These are phyloP conservation scores for Vitellaria paradoxa DNA, from an alignment of 179 eudicot genomes.

Conservation along the genomic window DNA sequence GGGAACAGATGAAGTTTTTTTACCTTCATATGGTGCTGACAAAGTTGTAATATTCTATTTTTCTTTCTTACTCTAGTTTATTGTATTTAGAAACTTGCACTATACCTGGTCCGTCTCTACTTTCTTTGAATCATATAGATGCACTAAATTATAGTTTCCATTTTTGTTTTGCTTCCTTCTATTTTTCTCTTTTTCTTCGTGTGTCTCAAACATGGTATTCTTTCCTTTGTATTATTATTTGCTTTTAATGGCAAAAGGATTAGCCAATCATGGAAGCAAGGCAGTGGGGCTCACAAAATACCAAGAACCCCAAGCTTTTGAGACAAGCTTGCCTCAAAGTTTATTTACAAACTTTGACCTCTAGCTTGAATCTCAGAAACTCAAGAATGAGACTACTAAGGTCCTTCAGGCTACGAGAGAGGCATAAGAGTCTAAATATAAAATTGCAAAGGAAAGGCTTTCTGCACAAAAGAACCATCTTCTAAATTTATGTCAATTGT, in stretches of 20 bases:
- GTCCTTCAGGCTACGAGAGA: constrained; percentile 55
- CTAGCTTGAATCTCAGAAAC: constrained; percentile 36
- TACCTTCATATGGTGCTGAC: too few species aligned
- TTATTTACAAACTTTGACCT: constrained; percentile 22
- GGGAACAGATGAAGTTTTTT: too few species aligned
- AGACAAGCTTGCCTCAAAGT: constrained; percentile 6
- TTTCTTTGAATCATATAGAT: too few species aligned
- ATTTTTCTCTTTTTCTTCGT: not conserved
- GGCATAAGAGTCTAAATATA: constrained; percentile 65
- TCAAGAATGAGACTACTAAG: constrained; percentile 55
- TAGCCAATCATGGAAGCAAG: constrained; percentile 6
- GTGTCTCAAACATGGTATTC: not conserved
- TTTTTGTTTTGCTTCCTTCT: too few species aligned
- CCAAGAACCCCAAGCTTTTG: constrained; percentile 2
- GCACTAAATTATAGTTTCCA: too few species aligned
- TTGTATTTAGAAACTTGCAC: too few species aligned
- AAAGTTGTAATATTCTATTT: too few species aligned
- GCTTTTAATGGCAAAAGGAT: not conserved
- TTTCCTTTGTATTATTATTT: not conserved
- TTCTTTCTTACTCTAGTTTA: too few species aligned
- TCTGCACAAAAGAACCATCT: constrained; percentile 53
- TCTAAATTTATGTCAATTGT: constrained; percentile 46
- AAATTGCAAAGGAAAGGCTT: constrained; percentile 53
- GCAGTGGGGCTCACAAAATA: not conserved
- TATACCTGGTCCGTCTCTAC: too few species aligned